Evolutionary conservation across 306 rosid species (phyloP).

Genomic region (Arachis stenosperma): DNA sequence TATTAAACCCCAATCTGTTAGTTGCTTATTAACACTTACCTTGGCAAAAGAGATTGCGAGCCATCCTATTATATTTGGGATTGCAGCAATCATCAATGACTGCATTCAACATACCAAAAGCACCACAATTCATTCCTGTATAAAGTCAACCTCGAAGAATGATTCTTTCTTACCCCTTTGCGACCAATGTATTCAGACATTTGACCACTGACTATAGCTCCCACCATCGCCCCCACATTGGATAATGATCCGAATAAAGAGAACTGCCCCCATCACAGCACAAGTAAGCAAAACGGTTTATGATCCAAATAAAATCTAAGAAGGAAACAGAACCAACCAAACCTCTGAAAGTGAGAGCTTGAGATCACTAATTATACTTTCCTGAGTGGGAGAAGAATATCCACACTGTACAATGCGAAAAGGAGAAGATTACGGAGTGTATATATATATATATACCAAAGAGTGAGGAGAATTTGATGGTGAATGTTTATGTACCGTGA

Average conservation of each 20-base stretch:
- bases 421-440: not conserved
- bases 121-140: constrained; percentile 14
- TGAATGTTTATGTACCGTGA: constrained; percentile 47
- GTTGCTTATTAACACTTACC: constrained; percentile 44
- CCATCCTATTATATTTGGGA: constrained; percentile 78
- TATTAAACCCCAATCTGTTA: not conserved
- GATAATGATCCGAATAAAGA: constrained; percentile 83
- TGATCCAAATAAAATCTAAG: not conserved
- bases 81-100: constrained; percentile 76
- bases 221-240: constrained; percentile 91
- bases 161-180: constrained; percentile 65
- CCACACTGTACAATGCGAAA: constrained; percentile 55
- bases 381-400: constrained; percentile 88
- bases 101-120: constrained; percentile 47
- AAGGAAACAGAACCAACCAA: not conserved
- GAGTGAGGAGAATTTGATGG: not conserved
- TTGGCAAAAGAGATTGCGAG: constrained; percentile 72
- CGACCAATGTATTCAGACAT: constrained; percentile 78
- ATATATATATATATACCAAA: no score
- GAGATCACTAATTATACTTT: constrained; percentile 62
- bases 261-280: constrained; percentile 46
- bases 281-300: not conserved
- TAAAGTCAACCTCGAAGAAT: not conserved
- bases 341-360: constrained; percentile 77
- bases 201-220: constrained; percentile 90